Conservation (phyloP, 805 yeast genomes). For the Saturnispora gosingensis region DNA sequence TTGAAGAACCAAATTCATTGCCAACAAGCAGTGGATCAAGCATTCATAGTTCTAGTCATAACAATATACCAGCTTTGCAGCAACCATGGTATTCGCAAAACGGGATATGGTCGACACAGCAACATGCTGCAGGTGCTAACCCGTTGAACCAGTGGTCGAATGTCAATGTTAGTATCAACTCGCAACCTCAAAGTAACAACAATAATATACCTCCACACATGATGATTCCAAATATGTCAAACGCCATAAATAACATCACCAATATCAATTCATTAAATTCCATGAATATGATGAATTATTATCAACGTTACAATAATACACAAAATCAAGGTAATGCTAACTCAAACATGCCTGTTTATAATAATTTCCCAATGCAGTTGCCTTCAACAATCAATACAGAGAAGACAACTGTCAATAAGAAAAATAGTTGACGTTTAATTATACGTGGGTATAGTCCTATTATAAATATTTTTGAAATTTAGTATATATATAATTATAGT, state of each 20-base stretch:
- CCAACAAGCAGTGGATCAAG: not conserved
- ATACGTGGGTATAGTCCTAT: conserved; percentile 1
- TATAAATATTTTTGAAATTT: not conserved
- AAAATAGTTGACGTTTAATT: not conserved
- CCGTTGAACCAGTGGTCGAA: not conserved
- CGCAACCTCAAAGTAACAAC: not conserved
- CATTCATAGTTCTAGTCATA: not conserved
- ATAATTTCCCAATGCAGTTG: not conserved
- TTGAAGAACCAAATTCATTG: not conserved
- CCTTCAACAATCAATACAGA: not conserved
- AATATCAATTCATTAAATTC: not conserved
- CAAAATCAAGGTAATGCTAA: not conserved
- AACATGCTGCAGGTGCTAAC: not conserved
- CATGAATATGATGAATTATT: not conserved
- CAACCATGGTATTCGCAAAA: not conserved
- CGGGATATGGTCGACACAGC: not conserved
- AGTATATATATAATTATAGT: not conserved
- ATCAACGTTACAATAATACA: not conserved
- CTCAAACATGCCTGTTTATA: not conserved
- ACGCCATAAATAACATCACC: not conserved
- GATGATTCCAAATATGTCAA: not conserved
- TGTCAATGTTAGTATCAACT: not conserved
- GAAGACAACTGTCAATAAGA: not conserved
- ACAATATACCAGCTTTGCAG: not conserved
- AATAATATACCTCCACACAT: not conserved